Evolutionary conservation across 768 basidiomycete species (phyloP), one percentile per base, ranked within the genome.

Genomic region (Punctularia strigosozonata): DNA sequence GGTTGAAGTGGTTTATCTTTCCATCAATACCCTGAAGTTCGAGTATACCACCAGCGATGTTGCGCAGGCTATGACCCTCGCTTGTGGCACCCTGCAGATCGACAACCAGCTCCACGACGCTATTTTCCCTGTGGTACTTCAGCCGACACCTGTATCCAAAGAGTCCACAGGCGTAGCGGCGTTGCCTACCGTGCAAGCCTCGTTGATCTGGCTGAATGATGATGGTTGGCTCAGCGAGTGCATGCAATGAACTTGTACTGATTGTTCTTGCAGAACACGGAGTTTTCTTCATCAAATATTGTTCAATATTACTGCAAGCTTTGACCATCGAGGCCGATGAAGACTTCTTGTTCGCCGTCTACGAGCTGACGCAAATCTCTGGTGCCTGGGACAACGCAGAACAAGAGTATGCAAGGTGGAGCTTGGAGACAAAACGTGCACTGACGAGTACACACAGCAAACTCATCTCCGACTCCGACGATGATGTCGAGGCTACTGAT

Each of bases 91-190:
- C 49, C 68, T 99, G 8, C 92, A 98, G 56, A 73, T 98, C 43
- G 95, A 99, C 62, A 99, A 98, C 53, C 95, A 99, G 54, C 73
- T 99, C 10, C 94, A 98, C 43, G 95, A 98, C 42, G 92, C 90
- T 14, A 54, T 92, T 10, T 99, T 80, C 64, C 91, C 95, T 2
- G 91, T 98, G 40, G 77, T 98, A 40, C 65, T 98, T 31, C 94
- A 98, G 53, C 94, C 95, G 0, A 90, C 89, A 5, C 86, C 90
- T 0, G 71, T 97, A 23, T 68, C 80, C 5, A 83, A 77, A 50
- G 77, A 87, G 44, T 73, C 73, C 0, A 76, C 70, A 40, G 78
- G 77, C 37, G 73, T 85, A 17, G 86, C 83, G 18, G 78, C 85
- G 3, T 73, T 87, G 38, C 94, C 95, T 4, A 89, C 89, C 3